phyloP scores from a whole-genome alignment of 2,329 filamentous ascomycete species.

The Setomelanomma holmii region DNA sequence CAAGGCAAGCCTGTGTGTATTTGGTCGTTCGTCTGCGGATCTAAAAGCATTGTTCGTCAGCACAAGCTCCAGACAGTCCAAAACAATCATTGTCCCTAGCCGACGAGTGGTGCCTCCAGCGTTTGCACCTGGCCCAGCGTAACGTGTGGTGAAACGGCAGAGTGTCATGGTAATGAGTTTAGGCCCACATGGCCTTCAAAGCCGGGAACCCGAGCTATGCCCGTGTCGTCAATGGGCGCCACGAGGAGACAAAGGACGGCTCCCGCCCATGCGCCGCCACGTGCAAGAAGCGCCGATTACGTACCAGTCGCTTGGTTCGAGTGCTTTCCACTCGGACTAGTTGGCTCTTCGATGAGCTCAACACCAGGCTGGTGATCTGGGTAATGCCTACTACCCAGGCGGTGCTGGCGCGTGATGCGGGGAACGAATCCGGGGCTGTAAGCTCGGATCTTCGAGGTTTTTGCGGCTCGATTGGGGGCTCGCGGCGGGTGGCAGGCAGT shows the following conservation, averaged over 20 bases:
- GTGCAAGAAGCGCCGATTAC: constrained; percentile 3
- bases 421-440: too few relatives aligned
- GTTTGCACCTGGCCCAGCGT: constrained; percentile 17
- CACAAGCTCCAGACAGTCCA: constrained; percentile 15
- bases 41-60: constrained; percentile 31
- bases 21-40: constrained; percentile 2
- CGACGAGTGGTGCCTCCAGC: constrained; percentile 24
- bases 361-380: not conserved
- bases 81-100: constrained; percentile 1
- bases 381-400: too few relatives aligned
- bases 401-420: too few relatives aligned
- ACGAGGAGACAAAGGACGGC: constrained; percentile 5
- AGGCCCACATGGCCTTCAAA: constrained; percentile 27
- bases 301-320: constrained; percentile 14
- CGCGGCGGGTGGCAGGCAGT: not conserved
- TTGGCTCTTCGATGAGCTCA: not conserved
- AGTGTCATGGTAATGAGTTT: constrained; percentile 28
- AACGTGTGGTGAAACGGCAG: constrained; percentile 34
- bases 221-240: constrained; percentile 3
- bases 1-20: constrained; percentile 2
- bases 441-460: too few relatives aligned
- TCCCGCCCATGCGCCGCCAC: constrained; percentile 2
- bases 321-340: not conserved
- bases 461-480: not conserved
- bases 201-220: constrained; percentile 13